Conservation (phyloP, 2,329 filamentous ascomycete genomes). For the Dactylonectria macrodidyma region DNA sequence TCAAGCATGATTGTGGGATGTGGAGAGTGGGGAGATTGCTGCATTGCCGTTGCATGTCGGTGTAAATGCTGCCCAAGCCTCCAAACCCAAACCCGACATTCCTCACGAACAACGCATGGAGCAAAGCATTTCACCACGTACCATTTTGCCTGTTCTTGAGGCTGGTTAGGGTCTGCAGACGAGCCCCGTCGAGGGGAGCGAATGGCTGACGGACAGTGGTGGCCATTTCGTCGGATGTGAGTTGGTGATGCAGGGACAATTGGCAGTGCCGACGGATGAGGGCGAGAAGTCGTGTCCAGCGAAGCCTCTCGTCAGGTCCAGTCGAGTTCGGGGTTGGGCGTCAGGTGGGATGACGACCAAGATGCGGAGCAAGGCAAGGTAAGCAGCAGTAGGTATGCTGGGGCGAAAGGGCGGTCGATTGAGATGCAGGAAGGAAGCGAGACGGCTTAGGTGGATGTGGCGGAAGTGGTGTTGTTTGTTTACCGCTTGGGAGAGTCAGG, state of each 20-base stretch:
- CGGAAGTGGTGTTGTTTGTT: slow-evolving; percentile 25
- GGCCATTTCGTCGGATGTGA: slow-evolving; percentile 62
- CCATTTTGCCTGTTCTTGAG: slow-evolving; percentile 85
- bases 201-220: slow-evolving; percentile 79
- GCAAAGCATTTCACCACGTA: slow-evolving; percentile 57
- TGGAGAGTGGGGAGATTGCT: slow-evolving; percentile 27
- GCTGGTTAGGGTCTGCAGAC: slow-evolving; percentile 80
- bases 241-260: slow-evolving; percentile 36
- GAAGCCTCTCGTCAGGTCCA: slow-evolving; percentile 18
- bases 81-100: not conserved
- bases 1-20: slow-evolving; percentile 1
- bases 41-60: slow-evolving; percentile 22
- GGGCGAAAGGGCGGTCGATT: not conserved
- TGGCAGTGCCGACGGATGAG: slow-evolving; percentile 62
- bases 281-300: slow-evolving; percentile 6
- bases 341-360: not conserved
- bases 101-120: slow-evolving; percentile 11
- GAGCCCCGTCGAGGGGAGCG: slow-evolving; percentile 77
- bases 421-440: not conserved
- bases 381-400: not conserved
- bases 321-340: slow-evolving; percentile 7
- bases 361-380: not conserved
- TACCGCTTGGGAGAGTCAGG: not conserved
- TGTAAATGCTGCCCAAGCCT: slow-evolving; percentile 24
- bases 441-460: not conserved